A percentile compares a stretch with the other conserved stretches of the same genome.
Conservation (phyloP, 106 monocot species). For the Dioscorea dumetorum region DNA sequence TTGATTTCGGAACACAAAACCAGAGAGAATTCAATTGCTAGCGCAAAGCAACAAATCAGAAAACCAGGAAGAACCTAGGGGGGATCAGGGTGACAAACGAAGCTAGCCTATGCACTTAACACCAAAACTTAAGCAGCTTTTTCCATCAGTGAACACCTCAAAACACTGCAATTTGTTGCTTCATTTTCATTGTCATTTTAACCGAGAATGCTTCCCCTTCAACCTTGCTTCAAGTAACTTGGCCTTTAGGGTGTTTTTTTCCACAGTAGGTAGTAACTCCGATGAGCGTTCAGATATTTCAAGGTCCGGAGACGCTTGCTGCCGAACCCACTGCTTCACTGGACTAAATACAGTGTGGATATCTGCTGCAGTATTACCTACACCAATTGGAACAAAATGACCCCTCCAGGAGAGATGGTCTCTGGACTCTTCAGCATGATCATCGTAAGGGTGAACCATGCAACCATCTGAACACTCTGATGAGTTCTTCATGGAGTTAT, state of each 20-base stretch:
- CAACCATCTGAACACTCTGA: slow-evolving; percentile 11
- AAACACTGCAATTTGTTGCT: not conserved
- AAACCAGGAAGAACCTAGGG: no score
- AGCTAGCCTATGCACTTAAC: no score
- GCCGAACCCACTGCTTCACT: slow-evolving; percentile 24
- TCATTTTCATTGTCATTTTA: slow-evolving; percentile 17
- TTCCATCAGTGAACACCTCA: no score
- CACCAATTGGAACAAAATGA: slow-evolving; percentile 4
- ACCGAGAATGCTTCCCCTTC: slow-evolving; percentile 58
- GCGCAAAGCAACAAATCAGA: no score
- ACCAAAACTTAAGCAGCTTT: no score
- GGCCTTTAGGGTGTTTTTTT: slow-evolving; percentile 66
- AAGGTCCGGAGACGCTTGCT: slow-evolving; percentile 9
- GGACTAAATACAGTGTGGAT: slow-evolving; percentile 11
- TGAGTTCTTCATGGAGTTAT: not conserved
- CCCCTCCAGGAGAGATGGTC: slow-evolving; percentile 2
- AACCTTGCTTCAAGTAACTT: slow-evolving; percentile 85
- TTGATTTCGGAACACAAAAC: no score
- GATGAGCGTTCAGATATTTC: slow-evolving; percentile 40
- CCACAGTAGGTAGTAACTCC: slow-evolving; percentile 21
- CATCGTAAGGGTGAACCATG: slow-evolving; percentile 1
- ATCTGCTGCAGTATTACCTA: slow-evolving; percentile 23
- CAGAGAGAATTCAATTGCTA: no score
- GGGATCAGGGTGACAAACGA: no score
- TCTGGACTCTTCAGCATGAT: slow-evolving; percentile 6